Evolutionary conservation across 2,329 filamentous ascomycete species (phyloP), one percentile per base, ranked within the genome.

Genomic region (Colletotrichum sp.): DNA sequence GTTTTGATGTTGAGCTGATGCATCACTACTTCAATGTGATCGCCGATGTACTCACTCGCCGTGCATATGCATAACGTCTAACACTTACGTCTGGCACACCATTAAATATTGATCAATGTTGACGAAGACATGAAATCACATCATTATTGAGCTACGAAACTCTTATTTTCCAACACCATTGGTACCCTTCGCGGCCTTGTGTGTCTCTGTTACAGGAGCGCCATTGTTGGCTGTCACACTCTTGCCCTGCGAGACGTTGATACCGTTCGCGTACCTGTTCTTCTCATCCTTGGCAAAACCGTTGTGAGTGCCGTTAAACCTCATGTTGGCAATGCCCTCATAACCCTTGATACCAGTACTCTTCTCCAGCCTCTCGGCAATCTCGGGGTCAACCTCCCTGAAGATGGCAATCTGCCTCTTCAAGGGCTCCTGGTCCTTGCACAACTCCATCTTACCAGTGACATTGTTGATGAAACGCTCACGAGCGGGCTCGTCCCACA

Each of bases 361-460:
- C 85, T 92, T 92, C 85, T 93, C 91, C 1, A 93, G 80, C 1
- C 91, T 84, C 12, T 83, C 80, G 0, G 91, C 91, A 32, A 93
- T 84, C 65, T 93, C 91, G 0, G 89, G 85, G 8, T 88, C 89
- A 0, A 93, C 91, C 80, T 93, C 91, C 3, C 91, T 86, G 86
- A 93, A 93, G 80, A 93, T 93, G 68, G 87, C 89, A 74, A 93
- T 92, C 82, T 93, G 90, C 18, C 91, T 85, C 86, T 91, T 92
- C 82, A 93, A 85, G 4, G 92, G 89, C 81, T 93, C 91, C 77
- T 91, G 84, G 58, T 91, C 85, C 64, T 84, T 85, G 81, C 91
- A 93, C 4, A 87, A 86, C 32, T 83, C 84, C 90, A 93, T 93
- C 83, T 93, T 92, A 4, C 90, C 90, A 0, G 89, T 87, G 5